Evolutionary conservation across 1,284 basidiomycete species (phyloP).

Genomic region (Anthracocystis setariae): DNA sequence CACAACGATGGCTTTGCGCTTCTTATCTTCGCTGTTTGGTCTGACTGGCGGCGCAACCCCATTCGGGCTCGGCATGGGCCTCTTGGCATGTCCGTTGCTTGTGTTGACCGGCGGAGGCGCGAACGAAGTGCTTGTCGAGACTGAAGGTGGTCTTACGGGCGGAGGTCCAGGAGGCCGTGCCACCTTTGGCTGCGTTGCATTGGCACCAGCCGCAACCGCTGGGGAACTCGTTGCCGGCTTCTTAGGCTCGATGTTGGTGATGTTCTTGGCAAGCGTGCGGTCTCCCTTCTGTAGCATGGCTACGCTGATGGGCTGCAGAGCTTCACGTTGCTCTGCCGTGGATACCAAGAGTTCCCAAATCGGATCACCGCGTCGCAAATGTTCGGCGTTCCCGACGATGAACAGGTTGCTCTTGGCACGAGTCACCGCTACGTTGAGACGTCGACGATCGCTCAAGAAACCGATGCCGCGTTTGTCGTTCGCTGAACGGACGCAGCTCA

Average conservation of each 20-base stretch:
- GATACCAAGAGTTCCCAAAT: conserved; percentile 54
- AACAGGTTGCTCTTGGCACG: conserved; percentile 93
- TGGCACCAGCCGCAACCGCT: neutral
- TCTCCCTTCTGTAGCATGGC: conserved; percentile 34
- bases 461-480: conserved; percentile 73
- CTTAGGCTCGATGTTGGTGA: conserved; percentile 16
- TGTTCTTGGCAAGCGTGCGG: conserved; percentile 35
- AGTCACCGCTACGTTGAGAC: conserved; percentile 88
- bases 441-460: conserved; percentile 72
- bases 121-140: conserved; percentile 15
- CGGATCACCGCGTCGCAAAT: conserved; percentile 78
- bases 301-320: conserved; percentile 39
- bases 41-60: conserved; percentile 3
- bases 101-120: conserved; percentile 15
- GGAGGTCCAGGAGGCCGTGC: conserved; percentile 3
- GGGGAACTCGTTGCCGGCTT: conserved; percentile 1
- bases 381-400: conserved; percentile 87
- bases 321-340: conserved; percentile 45
- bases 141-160: conserved; percentile 13
- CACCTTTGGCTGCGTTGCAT: conserved; percentile 8
- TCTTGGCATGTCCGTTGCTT: neutral
- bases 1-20: conserved; percentile 41
- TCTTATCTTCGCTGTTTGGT: conserved; percentile 21
- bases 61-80: conserved; percentile 9
- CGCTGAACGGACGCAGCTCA: conserved; percentile 92